Base-by-base conservation (phyloP, 2,329 filamentous ascomycete genomes). In the Colletotrichum ledebouriae region DNA sequence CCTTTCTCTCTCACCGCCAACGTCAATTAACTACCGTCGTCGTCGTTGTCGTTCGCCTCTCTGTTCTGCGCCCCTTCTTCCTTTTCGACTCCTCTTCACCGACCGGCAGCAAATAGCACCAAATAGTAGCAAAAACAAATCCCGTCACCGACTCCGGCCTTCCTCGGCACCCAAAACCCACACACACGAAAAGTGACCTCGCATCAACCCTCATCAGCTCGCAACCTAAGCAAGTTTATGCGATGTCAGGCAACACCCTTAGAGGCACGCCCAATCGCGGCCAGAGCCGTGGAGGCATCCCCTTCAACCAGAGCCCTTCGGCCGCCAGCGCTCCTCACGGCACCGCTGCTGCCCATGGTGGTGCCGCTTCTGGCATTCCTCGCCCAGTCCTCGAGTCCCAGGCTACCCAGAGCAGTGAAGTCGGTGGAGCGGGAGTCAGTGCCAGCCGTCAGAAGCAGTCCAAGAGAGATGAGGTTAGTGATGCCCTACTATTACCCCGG, bases 371-470 rank as follows among this genome's bases (percentile, higher is more conserved):
- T 57, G 85, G 82, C 76, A 94, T 94, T 76, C 92, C 91, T 73
- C 87, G 92, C 75, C 92, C 92, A 52, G 88, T 92, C 58, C 84
- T 89, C 71, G 92, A 94, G 58, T 79, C 79, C 67, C 83, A 85
- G 67, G 77, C 77, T 44, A 82, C 86, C 72, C 83, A 84, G 72
- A 89, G 83, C 81, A 89, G 83, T 81, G 91, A 92, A 74, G 82
- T 78, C 69, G 86, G 81, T 64, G 81, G 78, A 72, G 92, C 93
- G 63, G 90, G 92, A 46, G 88, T 98, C 83, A 98, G 94, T 82
- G 93, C 94, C 74, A 98, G 95, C 81, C 90, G 96, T 77, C 93
- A 96, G 81, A 98, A 98, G 84, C 95, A 98, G 86, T 92, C 91
- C 74, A 98, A 98, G 84, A 91, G 94, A 81, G 96, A 99, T 90